Base-by-base conservation (phyloP, 805 yeast species). In the Candida pini region DNA sequence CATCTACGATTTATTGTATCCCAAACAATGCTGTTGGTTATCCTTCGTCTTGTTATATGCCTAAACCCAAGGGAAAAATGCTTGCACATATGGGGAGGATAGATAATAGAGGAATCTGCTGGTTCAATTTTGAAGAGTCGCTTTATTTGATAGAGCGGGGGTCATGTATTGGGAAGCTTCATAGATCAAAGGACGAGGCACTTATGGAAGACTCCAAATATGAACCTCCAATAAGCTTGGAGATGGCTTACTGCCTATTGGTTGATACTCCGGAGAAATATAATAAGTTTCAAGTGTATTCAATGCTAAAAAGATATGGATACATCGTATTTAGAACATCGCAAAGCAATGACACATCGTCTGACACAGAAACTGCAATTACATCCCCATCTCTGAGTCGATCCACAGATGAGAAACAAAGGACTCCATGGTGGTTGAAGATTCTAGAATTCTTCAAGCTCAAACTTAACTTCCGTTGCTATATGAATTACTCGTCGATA, bases 111-210 rank as follows among this genome's bases (percentile, higher is more conserved):
- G 74, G 73, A 2, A 59, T 67, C 4, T 57, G 63, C 13, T 60
- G 76, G 32, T 62, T 89, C 24, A 63, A 58, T 16, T 72, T 74
- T 13, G 76, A 84, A 38, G 97, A 89, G 48, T 70, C 79, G 6
- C 62, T 87, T 1, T 89, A 88, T 54, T 60, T 89, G 36, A 73
- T 80, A 2, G 96, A 89, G 53, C 64, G 97, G 51, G 97, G 97
- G 2, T 68, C 79, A 3, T 58, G 63, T 35, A 37, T 60, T 17
- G 53, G 54, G 16, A 52, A 43, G 32, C 32, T 45, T 30, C 49
- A 35, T 42, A 43, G 49, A 40, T 14, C 46, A 12, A 49, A 48
- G 3, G 51, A 45, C 6, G 45, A 58, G 5, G 63, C 28, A 14
- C 12, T 22, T 6, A n/a, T n/a, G n/a, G n/a, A n/a, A n/a, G n/a